Evolutionary conservation across 495 filamentous ascomycete species (phyloP), one percentile per base, ranked within the genome.

Genomic region (Penicillium simplicissimum): DNA sequence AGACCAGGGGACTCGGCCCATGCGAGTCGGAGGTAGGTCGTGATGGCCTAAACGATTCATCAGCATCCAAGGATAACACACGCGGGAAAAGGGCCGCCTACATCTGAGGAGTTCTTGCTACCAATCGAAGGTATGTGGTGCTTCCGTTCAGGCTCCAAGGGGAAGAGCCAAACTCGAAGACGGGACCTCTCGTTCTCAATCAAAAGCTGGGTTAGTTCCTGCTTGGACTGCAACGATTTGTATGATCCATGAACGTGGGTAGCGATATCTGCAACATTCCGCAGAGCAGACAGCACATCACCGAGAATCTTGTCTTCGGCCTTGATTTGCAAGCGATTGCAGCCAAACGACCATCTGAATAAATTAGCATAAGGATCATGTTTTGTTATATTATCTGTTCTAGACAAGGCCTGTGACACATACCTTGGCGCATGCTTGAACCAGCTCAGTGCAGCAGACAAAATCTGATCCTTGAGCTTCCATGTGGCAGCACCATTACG

Each of bases 281-380:
- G 82, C 59, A 99, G 71, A 31, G 86, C 83, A 48, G 76, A 74
- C 31, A 85, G 76, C 38, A 97, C 87, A 74, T 98, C 94, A 10
- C 81, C 80, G 8, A 99, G 84, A 35, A 98, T 74, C 62, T 87
- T 88, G 35, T 90, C 86, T 73, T 99, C 96, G 0, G 96, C 92
- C 74, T 95, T 98, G 33, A 98, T 82, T 69, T 98, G 95, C 8
- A 97, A 78, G 49, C 90, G 82, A 70, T 97, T 97, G 59, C 94
- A 93, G 43, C 96, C 96, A 71, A 96, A 98, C 3, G 93, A 96
- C 95, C 95, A 99, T 62, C 84, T 79, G 52, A 4, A 43, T 38
- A 52, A 33, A 5, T 53, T 36, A 53, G 33, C 17, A 33, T 1
- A 53, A 45, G 3, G 17, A 10, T 10, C 9, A 3, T 23, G 6